A percentile compares a stretch with the other conserved stretches of the same genome.
Conservation (phyloP, 768 basidiomycete species). For the Ramaria rubella region DNA sequence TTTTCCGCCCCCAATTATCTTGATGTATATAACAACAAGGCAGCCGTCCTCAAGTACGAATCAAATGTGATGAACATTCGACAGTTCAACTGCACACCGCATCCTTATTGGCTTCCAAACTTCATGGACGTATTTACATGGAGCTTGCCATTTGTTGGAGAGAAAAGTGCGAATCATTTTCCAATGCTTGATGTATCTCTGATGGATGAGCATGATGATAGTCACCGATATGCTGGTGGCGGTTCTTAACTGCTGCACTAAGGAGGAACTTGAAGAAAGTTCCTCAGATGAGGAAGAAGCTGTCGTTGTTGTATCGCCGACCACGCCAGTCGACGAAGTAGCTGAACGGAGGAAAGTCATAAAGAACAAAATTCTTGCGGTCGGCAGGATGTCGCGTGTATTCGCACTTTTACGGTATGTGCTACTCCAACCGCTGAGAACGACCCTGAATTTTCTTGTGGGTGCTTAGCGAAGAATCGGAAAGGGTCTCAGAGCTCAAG, state of each 20-base stretch:
- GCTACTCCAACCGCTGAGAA: background rate
- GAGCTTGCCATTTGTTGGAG: constrained; percentile 96
- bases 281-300: constrained; percentile 29
- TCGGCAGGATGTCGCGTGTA: constrained; percentile 92
- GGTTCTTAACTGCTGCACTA: constrained; percentile 90
- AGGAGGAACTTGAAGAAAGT: constrained; percentile 80
- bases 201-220: constrained; percentile 26
- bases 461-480: constrained; percentile 81
- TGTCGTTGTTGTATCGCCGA: constrained; percentile 21
- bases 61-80: constrained; percentile 98
- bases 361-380: constrained; percentile 98
- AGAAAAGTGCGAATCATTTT: constrained; percentile 67
- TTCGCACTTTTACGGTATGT: constrained; percentile 89
- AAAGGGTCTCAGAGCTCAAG: constrained; percentile 95
- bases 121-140: constrained; percentile 99
- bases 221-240: constrained; percentile 99
- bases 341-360: constrained; percentile 82
- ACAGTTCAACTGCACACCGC: constrained; percentile 95
- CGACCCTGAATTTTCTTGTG: background rate
- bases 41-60: constrained; percentile 97
- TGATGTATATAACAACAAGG: constrained; percentile 99
- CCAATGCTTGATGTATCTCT: background rate
- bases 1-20: constrained; percentile 98
- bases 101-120: constrained; percentile 96
- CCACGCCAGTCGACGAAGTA: constrained; percentile 33